A percentile compares a stretch with the other conserved stretches of the same genome.
Evolutionary conservation across 495 filamentous ascomycete species (phyloP).

Genomic region (Elaphomyces granulatus): DNA sequence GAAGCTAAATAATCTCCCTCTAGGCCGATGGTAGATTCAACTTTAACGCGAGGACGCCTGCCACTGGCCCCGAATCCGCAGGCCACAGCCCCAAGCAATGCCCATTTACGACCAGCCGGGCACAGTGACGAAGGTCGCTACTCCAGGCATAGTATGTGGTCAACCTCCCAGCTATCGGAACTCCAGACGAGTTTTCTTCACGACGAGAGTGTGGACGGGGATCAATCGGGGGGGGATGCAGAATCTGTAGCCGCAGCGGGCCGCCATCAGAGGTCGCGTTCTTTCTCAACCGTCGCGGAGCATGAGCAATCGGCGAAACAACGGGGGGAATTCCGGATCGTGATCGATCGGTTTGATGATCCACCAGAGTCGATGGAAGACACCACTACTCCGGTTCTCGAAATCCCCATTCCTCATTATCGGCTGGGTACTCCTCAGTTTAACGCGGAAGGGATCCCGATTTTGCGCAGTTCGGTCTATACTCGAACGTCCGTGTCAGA

Average conservation of each 20-base stretch:
- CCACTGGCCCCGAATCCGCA: constrained; percentile 45
- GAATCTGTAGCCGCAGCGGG: constrained; percentile 2
- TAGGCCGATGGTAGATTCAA: constrained; percentile 47
- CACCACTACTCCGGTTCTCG: constrained; percentile 41
- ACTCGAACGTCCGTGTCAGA: constrained; percentile 40
- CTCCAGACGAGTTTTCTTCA: constrained; percentile 20
- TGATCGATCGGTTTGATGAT: constrained; percentile 64
- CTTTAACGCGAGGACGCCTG: constrained; percentile 39
- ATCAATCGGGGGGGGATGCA: constrained; percentile 17
- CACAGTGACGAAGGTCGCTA: background rate
- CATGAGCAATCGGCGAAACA: constrained; percentile 22
- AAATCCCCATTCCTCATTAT: constrained; percentile 78
- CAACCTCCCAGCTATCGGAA: constrained; percentile 35
- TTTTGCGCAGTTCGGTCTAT: constrained; percentile 61
- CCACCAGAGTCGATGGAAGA: constrained; percentile 56
- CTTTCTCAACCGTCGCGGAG: constrained; percentile 49
- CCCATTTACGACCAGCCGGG: constrained; percentile 30
- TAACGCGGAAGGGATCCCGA: constrained; percentile 60
- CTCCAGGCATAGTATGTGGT: constrained; percentile 17
- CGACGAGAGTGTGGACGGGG: constrained; percentile 13
- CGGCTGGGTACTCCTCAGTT: constrained; percentile 73
- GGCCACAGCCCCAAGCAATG: constrained; percentile 38
- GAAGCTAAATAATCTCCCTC: constrained; percentile 3
- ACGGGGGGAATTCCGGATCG: constrained; percentile 59
- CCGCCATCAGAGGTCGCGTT: constrained; percentile 40